Base-by-base conservation (phyloP, 2,329 filamentous ascomycete species). In the Colletotrichum paranaense region DNA sequence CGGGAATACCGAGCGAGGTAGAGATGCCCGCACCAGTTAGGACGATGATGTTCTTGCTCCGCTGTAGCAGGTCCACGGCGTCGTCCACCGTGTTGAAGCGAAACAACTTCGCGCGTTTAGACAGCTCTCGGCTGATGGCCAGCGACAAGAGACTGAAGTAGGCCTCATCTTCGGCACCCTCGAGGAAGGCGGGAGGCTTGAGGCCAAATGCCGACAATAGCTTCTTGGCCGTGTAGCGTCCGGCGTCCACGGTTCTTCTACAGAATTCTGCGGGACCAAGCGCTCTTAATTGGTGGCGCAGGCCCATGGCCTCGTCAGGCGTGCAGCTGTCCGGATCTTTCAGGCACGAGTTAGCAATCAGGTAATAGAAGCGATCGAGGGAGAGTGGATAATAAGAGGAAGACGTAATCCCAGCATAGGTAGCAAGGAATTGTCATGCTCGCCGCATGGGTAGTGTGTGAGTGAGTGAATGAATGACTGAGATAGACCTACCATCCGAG, bases 1-100 rank as follows among this genome's bases (percentile, higher is more conserved):
- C 97, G 5, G 97, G 97, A 73, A 99, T 98, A 74, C 97, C 97
- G 24, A 99, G 91, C 64, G 95, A 98, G 1, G 97, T 99, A 30
- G 95, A 98, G 77, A 99, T 98, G 76, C 97, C 97, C 22, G 97
- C 97, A 64, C 97, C 97, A 1, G 97, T 98, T 76, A 99, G 90
- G 76, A 98, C 93, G 79, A 99, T 91, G 81, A 99, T 95, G 82
- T 98, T 97, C 77, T 90, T 90, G 70, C 92, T 91, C 72, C 89
- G 89, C 77, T 90, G 87, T 56, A 99, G 88, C 63, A 99, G 86
- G 16, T 88, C 84, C 9, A 97, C 95, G 5, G 94, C 97, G 83
- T 99, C 95, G 76, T 97, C 93, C 65, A 98, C 88, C 1, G 92
- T 92, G 85, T 98, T 98, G 88, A 94, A 95, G 74, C 92, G 87